These are phyloP conservation scores for Trichosanthes cucumerina DNA, from an alignment of 306 rosid genomes.

Conservation along the genomic window DNA sequence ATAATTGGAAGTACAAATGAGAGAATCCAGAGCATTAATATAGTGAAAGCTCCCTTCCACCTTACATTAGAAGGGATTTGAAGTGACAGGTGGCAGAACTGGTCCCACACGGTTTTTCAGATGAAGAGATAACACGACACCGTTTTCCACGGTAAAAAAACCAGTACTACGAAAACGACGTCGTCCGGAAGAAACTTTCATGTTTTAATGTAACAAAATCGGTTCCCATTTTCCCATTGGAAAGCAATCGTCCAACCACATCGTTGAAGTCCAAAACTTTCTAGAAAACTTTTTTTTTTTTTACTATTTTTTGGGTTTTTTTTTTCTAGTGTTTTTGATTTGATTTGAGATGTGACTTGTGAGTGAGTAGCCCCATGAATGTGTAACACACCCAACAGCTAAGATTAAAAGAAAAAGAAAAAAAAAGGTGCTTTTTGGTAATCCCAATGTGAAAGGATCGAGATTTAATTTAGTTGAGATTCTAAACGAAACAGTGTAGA, in stretches of 20 bases:
- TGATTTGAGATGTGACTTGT: constrained; percentile 2
- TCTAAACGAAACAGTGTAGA: background rate
- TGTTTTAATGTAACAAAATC: background rate
- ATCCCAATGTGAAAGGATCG: background rate
- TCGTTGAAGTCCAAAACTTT: background rate
- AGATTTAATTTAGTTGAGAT: constrained; percentile 3
- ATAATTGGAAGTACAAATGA: constrained; percentile 2
- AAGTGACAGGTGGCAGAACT: background rate
- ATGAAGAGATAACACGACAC: background rate
- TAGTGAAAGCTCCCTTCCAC: constrained; percentile 2
- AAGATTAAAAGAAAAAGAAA: background rate
- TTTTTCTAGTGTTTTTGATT: background rate
- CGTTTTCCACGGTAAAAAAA: background rate
- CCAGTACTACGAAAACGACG: background rate
- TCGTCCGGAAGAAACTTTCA: background rate
- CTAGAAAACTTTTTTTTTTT: background rate
- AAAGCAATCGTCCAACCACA: background rate
- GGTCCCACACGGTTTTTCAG: background rate
- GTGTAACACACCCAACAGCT: background rate
- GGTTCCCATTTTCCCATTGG: background rate
- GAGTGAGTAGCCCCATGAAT: background rate
- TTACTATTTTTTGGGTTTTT: background rate
- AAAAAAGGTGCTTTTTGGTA: background rate
- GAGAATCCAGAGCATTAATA: background rate
- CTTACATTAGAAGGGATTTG: background rate